Evolutionary conservation across 148 eudicot species (phyloP), one percentile per base, ranked within the genome.

Genomic region (Euryodendron excelsum): DNA sequence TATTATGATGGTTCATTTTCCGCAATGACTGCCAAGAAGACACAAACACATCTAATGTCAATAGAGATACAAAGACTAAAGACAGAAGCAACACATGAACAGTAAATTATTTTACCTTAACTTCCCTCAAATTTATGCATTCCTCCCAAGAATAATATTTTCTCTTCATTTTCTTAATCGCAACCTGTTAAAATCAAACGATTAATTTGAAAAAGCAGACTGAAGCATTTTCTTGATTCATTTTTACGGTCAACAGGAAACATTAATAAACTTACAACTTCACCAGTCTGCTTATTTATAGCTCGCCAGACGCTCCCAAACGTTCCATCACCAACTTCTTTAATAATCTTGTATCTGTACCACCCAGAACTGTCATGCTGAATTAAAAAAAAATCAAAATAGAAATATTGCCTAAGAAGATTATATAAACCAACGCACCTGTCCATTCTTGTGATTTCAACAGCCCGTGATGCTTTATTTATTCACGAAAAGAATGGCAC

Each of bases 231-330:
- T 37, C 17, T 31, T 5, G 13, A 63, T 48, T 28, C 73, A 31
- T 50, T 2, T 36, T 15, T 36, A 52, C 75, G 74, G 62, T 68
- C 28, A 44, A 60, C 15, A 25, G 25, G 56, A 23, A 44, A 23
- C 23, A 47, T 5, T 74, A 13, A 67, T 28, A 47, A 64, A 82
- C 97, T 78, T 87, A 95, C 97, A 85, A 93, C 90, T 93, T 95
- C 96, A 62, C 92, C 93, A 80, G 86, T 87, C 78, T 89, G 93
- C 87, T 87, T 95, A 90, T 87, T 90, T 62, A 93, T 79, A 76
- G 99, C 99, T 79, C 88, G 87, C 97, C 99, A 95, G 72, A 95
- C 97, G 80, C 81, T 87, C 62, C 99, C 97, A 83, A 91, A 95
- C 27, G 97, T 90, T 77, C 99, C 99, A 79, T 90, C 93, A 80